phyloP scores from a whole-genome alignment of 1,284 basidiomycete genomes.

The Cerioporus squamosus region DNA sequence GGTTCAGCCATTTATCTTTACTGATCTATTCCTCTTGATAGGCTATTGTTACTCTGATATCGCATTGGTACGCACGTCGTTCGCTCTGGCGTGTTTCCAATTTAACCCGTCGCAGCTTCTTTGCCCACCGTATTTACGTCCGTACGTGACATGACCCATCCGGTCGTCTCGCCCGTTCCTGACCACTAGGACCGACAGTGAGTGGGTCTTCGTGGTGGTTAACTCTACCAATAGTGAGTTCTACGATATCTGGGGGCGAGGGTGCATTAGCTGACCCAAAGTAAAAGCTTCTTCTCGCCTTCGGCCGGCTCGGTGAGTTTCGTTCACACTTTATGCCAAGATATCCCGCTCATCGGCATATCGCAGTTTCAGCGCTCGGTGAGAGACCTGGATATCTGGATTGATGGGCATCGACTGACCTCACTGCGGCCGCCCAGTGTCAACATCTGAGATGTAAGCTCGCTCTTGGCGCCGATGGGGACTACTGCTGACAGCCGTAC shows the following conservation, averaged over 20 bases:
- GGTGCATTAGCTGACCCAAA: not conserved
- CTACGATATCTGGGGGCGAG: too few relatives aligned
- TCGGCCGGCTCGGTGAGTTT: constrained; percentile 20
- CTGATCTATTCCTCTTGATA: too few relatives aligned
- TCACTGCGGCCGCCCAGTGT: constrained; percentile 28
- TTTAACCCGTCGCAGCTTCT: constrained; percentile 11
- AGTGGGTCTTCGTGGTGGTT: constrained; percentile 43
- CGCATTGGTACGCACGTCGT: constrained; percentile 42
- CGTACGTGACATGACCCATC: constrained; percentile 10
- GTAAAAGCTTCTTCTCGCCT: constrained; percentile 15
- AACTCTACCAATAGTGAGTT: constrained; percentile 42
- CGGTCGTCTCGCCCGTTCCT: not conserved
- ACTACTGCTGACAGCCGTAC: not conserved
- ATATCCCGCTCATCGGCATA: not conserved
- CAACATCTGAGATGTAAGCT: constrained; percentile 40
- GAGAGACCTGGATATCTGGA: not conserved
- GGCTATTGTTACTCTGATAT: constrained; percentile 30
- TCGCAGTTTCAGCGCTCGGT: constrained; percentile 20
- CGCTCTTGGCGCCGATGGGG: not conserved
- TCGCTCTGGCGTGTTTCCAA: not conserved
- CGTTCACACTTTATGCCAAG: not conserved
- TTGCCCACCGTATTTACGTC: constrained; percentile 14
- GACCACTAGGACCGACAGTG: constrained; percentile 29
- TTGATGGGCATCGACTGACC: not conserved
- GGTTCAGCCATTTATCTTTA: constrained; percentile 14